Evolutionary conservation across 2,329 filamentous ascomycete genomes (phyloP), one percentile per base, ranked within the genome.

Genomic region (Lojkania enalia): DNA sequence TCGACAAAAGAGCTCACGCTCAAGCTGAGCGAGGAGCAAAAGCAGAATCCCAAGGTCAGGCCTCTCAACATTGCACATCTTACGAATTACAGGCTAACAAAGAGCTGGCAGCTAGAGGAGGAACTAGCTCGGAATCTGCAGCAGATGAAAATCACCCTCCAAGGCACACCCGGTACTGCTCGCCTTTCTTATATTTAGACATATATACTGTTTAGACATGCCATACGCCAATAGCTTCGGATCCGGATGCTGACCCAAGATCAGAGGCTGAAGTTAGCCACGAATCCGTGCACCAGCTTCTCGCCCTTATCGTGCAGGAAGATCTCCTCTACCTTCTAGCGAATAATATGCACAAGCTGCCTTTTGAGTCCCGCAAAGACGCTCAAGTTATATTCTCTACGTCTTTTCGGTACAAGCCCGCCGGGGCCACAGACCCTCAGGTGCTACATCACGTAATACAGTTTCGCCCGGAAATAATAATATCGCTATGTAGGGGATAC

Each of bases 321-420:
- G 90, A 96, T 68, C 79, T 99, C 5, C 83, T 99, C 32, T 88
- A 88, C 59, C 78, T 88, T 39, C 85, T 99, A 46, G 90, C 92
- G 15, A 80, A 85, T 49, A 87, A 87, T 64, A 86, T 99, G 35
- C 84, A 89, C 71, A 83, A 86, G 39, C 81, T 99, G 3, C 90
- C 92, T 0, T 99, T 99, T 75, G 94, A 99, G 75, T 89, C 91
- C 27, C 86, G 92, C 63, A 97, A 96, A 76, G 92, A 96, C 66
- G 88, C 89, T 11, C 92, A 96, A 69, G 88, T 94, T 52, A 94
- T 96, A 67, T 94, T 97, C 74, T 96, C 90, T 30, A 94, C 92
- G 69, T 87, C 95, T 57, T 90, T 96, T 67, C 88, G 91, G 55
- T 96, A 94, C 77, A 88, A 88, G 53, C 87, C 87, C 4, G 82